Evolutionary conservation across 768 basidiomycete species (phyloP).

Genomic region (Lactarius deliciosus): DNA sequence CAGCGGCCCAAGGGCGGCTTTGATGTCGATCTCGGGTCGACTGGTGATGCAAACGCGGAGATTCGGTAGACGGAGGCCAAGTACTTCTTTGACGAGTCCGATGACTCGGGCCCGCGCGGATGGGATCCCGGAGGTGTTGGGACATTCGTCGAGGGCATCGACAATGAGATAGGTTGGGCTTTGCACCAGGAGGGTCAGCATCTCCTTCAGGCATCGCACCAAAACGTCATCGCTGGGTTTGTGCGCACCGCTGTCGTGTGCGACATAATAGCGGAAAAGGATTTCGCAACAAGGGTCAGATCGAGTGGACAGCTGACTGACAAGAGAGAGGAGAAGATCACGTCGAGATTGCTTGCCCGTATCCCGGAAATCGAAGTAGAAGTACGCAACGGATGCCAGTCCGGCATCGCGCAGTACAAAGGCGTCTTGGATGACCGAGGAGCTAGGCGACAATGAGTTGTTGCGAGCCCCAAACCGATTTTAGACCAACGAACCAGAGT

Average conservation of each 20-base stretch:
- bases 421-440: neutral
- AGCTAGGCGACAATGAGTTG: too few species aligned
- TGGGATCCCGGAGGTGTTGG: neutral
- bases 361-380: slow-evolving; percentile 1
- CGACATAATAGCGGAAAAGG: neutral
- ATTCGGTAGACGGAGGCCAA: neutral
- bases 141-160: neutral
- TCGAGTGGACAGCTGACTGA: neutral
- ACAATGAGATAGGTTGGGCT: neutral
- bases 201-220: neutral
- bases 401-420: neutral
- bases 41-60: neutral
- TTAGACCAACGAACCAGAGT: too few species aligned
- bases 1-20: neutral
- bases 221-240: neutral
- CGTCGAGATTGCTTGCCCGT: neutral
- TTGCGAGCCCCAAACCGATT: too few species aligned
- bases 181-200: neutral
- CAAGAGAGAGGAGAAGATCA: neutral
- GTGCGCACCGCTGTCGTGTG: neutral
- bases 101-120: neutral
- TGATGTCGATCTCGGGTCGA: neutral
- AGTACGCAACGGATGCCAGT: neutral
- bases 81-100: neutral
- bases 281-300: neutral